Conservation (phyloP, 2,329 filamentous ascomycete species). For the Phoma sp. region DNA sequence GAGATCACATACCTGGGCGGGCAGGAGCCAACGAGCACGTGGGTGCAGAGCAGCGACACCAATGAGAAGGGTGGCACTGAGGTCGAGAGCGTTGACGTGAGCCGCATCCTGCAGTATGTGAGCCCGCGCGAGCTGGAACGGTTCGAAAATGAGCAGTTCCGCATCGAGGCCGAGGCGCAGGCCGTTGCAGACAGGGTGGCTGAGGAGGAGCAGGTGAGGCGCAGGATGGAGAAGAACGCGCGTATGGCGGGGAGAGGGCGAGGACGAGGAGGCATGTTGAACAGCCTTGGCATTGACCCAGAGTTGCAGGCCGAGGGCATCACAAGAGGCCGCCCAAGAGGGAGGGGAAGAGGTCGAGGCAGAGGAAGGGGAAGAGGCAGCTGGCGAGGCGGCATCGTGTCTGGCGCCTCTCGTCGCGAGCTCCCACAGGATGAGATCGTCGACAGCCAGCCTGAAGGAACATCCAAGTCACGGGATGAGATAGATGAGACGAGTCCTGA, state of each 20-base stretch:
- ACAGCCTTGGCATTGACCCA: constrained; percentile 13
- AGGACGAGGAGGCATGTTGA: constrained; percentile 22
- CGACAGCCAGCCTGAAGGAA: not conserved
- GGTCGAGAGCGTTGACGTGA: constrained; percentile 34
- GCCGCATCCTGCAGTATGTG: constrained; percentile 40
- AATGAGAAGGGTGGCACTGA: constrained; percentile 15
- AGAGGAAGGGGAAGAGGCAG: constrained; percentile 29
- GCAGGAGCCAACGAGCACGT: constrained; percentile 1
- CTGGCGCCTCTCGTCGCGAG: not conserved
- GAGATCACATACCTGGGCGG: constrained; percentile 21
- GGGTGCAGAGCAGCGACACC: constrained; percentile 14
- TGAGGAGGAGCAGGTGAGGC: constrained; percentile 27
- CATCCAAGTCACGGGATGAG: not conserved
- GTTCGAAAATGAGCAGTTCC: constrained; percentile 44
- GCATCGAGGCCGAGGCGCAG: constrained; percentile 37
- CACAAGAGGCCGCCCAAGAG: constrained; percentile 17
- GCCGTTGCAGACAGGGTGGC: constrained; percentile 28
- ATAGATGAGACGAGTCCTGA: constrained; percentile 14
- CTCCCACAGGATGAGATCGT: constrained; percentile 5
- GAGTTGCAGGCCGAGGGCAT: constrained; percentile 3
- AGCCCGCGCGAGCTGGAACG: constrained; percentile 40
- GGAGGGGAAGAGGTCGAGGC: constrained; percentile 19
- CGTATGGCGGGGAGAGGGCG: constrained; percentile 7
- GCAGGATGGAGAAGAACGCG: constrained; percentile 36
- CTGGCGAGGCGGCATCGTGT: constrained; percentile 4